Evolutionary conservation across 306 rosid genomes (phyloP).

Genomic region (Dryas drummondii): DNA sequence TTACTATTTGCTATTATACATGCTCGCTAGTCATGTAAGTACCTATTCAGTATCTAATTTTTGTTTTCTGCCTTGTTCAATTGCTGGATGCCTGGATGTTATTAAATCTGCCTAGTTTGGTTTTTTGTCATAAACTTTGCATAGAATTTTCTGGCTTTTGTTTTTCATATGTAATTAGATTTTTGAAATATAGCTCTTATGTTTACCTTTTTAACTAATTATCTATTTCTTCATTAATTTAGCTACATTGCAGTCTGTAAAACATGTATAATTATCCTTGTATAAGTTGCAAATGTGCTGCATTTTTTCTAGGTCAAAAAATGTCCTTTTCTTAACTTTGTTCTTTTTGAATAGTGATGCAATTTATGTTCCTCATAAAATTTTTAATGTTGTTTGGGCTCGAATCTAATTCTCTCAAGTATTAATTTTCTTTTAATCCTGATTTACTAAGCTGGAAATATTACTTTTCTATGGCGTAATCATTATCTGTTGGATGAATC

Average conservation of each 20-base stretch:
- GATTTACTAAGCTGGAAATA: background rate
- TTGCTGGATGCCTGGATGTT: constrained; percentile 18
- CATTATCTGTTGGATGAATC: constrained; percentile 13
- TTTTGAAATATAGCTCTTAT: background rate
- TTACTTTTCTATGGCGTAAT: background rate
- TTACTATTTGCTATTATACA: constrained; percentile 81
- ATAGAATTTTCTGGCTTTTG: background rate
- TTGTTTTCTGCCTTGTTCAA: constrained; percentile 21
- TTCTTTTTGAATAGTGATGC: background rate
- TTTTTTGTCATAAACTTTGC: constrained; percentile 12
- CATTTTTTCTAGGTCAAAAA: background rate
- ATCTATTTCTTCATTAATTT: background rate
- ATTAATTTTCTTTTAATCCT: background rate
- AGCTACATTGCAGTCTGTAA: background rate
- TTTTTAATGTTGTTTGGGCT: background rate
- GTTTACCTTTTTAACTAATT: background rate
- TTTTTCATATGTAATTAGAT: background rate
- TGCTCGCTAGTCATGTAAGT: constrained; percentile 99
- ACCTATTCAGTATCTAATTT: constrained; percentile 14
- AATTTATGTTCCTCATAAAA: background rate
- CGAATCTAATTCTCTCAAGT: background rate
- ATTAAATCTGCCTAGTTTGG: constrained; percentile 12
- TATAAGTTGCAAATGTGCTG: background rate
- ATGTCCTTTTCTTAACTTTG: background rate
- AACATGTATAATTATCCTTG: no score